Evolutionary conservation across 73 alveolate species (phyloP), one percentile per base, ranked within the genome.

Genomic region (Urostyla sp.): DNA sequence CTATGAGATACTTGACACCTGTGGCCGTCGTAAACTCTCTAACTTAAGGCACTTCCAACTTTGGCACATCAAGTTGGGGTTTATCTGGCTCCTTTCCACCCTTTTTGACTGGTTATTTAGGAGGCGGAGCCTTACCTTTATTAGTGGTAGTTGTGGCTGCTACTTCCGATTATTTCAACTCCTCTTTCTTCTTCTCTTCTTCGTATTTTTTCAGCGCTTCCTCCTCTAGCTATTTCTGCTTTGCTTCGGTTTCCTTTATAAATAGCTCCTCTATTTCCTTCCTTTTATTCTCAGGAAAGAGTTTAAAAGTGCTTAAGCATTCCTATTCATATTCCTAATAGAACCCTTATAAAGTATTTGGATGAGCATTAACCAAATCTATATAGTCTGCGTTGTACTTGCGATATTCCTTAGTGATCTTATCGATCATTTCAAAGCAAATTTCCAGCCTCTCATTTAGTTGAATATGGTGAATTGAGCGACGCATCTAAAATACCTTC

Each of bases 381-480:
- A 79, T 61, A 34, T 75, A 72, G 11, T 85, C 80, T 16, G 36
- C 67, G 40, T 78, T 85, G 83, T 50, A 90, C 46, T 54, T 45
- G 28, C 96, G 37, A 56, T 78, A 85, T 7, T 81, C 67, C 26
- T 63, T 40, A 8, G 94, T 85, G 45, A 90, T 90, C 21, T 50
- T 30, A 50, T 90, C 96, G 21, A 90, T 40, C 56, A 79, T 43
- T 34, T 67, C 90, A 55, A 85, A 90, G 49, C 93, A 90, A 16
- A 77, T 80, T 21, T 63, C 40, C 15, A 90, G 84, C 49, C 63
- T 66, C 45, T 85, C 80, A 45, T 90, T 87, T 24, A 90, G 90
- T 54, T 85, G 91, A 15, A 75, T 89, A 40, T 75, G 92, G 43
- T 87, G 90, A 16, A 90, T 79, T 11, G 96, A 87, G 54, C 80